These are phyloP conservation scores for Acmispon strigosus DNA, from an alignment of 306 rosid species.

Conservation along the genomic window DNA sequence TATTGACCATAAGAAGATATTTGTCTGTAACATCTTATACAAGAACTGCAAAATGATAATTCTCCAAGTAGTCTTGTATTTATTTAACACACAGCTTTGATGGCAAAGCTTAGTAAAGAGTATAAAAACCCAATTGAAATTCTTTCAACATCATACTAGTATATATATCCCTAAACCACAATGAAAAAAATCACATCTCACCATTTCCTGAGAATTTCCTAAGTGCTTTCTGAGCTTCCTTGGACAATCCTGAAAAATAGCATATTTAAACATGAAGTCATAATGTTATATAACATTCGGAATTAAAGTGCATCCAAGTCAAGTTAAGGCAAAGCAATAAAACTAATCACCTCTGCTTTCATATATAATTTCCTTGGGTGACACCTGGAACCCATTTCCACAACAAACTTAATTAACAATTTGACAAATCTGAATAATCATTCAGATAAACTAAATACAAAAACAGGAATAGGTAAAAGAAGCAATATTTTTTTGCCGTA, in stretches of 20 bases:
- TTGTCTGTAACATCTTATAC: not conserved
- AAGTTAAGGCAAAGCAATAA: slow-evolving; percentile 10
- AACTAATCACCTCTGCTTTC: slow-evolving; percentile 64
- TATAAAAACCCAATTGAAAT: not conserved
- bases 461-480: slow-evolving; percentile 8
- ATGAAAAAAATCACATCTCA: slow-evolving; percentile 29
- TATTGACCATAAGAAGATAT: not conserved
- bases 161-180: slow-evolving; percentile 12
- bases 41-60: slow-evolving; percentile 3
- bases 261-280: slow-evolving; percentile 4
- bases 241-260: slow-evolving; percentile 58
- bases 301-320: slow-evolving; percentile 8
- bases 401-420: slow-evolving; percentile 18
- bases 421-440: slow-evolving; percentile 5
- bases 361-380: slow-evolving; percentile 82
- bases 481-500: slow-evolving; percentile 30
- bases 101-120: not conserved
- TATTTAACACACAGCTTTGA: slow-evolving; percentile 10
- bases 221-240: slow-evolving; percentile 70
- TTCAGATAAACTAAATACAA: slow-evolving; percentile 3
- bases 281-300: slow-evolving; percentile 10
- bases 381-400: slow-evolving; percentile 57
- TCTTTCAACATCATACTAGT: not conserved
- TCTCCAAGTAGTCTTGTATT: not conserved
- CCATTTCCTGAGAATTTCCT: slow-evolving; percentile 74